phyloP scores from a whole-genome alignment of 2,329 filamentous ascomycete genomes.

The Penicillium corylophilum region DNA sequence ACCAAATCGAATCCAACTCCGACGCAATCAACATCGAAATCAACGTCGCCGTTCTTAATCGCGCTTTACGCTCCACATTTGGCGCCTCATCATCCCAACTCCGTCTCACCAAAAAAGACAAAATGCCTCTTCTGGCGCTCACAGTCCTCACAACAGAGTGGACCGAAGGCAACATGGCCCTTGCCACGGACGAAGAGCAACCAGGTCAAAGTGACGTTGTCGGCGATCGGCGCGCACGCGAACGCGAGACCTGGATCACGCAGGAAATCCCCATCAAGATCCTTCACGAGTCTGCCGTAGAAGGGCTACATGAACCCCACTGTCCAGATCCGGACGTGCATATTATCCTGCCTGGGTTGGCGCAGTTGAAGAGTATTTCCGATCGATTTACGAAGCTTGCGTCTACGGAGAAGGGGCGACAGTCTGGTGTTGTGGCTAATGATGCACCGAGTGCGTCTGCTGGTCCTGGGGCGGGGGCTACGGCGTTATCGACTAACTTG shows the following conservation, averaged over 20 bases:
- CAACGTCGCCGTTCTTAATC: conserved; percentile 80
- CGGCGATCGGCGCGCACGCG: conserved; percentile 57
- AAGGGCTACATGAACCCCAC: conserved; percentile 87
- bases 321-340: conserved; percentile 91
- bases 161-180: conserved; percentile 53
- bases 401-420: conserved; percentile 31
- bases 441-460: conserved; percentile 30
- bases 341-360: conserved; percentile 81
- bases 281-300: conserved; percentile 77
- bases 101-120: conserved; percentile 89
- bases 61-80: conserved; percentile 85
- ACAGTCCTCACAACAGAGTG: conserved; percentile 71
- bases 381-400: conserved; percentile 93
- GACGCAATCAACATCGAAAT: conserved; percentile 98
- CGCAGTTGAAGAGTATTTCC: conserved; percentile 89
- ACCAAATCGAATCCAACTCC: conserved; percentile 81
- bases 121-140: conserved; percentile 79
- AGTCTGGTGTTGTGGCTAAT: conserved; percentile 13
- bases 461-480: conserved; percentile 38
- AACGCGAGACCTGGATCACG: conserved; percentile 87
- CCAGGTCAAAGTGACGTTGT: conserved; percentile 34
- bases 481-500: conserved; percentile 20
- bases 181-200: conserved; percentile 46
- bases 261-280: conserved; percentile 96
- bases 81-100: conserved; percentile 79